Conservation (phyloP, 2,329 filamentous ascomycete species). For the Trichophyton benhamiae region DNA sequence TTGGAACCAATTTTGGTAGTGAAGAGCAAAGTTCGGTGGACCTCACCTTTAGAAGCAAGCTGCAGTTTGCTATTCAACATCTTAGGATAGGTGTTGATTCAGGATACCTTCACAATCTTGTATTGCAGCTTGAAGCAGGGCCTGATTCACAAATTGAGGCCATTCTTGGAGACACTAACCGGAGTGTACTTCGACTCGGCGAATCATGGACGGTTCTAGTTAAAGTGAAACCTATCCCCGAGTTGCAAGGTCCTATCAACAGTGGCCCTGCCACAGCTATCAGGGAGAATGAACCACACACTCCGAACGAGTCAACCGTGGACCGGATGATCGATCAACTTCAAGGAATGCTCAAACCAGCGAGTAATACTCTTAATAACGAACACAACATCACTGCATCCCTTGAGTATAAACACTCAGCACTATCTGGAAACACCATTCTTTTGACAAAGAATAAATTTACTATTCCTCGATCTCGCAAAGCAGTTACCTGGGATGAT, state of each 20-base stretch:
- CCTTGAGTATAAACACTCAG: constrained; percentile 24
- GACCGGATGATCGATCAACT: constrained; percentile 21
- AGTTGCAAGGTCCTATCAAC: constrained; percentile 1
- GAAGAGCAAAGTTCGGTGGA: constrained; percentile 11
- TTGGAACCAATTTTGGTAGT: constrained; percentile 15
- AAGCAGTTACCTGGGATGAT: background rate
- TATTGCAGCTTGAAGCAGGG: constrained; percentile 16
- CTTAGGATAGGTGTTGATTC: constrained; percentile 21
- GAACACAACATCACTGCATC: constrained; percentile 19
- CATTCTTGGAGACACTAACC: constrained; percentile 13
- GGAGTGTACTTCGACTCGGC: constrained; percentile 20
- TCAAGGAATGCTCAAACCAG: constrained; percentile 19
- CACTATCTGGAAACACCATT: constrained; percentile 17
- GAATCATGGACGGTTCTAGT: constrained; percentile 23
- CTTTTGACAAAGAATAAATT: constrained; percentile 18
- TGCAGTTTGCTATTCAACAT: constrained; percentile 18
- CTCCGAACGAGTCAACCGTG: constrained; percentile 8
- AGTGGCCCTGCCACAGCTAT: too few relatives aligned
- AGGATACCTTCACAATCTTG: constrained; percentile 18
- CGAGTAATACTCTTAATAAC: constrained; percentile 9
- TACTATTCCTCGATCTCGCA: constrained; percentile 13
- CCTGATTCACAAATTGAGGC: constrained; percentile 18
- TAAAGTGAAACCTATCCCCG: constrained; percentile 14
- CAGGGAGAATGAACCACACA: background rate
- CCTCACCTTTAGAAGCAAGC: constrained; percentile 15